A percentile compares a stretch with the other conserved stretches of the same genome.
phyloP scores from a whole-genome alignment of 2,329 filamentous ascomycete species.

The Ceratocystis cacaofunesta region DNA sequence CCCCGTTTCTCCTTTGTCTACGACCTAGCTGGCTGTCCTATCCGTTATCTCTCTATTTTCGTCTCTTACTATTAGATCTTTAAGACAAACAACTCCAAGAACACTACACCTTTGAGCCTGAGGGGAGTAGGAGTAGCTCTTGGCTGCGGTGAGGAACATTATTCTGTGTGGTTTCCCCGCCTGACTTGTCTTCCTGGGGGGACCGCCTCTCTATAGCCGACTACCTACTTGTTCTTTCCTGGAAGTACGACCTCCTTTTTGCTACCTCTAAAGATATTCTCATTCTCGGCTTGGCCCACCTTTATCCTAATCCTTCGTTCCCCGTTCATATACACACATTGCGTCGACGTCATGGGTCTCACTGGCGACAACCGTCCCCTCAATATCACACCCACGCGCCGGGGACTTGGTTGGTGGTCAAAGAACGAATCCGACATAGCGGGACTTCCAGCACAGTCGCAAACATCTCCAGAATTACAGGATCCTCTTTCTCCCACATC shows the following conservation, averaged over 20 bases:
- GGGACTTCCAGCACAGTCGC: constrained; percentile 3
- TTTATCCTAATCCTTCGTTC: background rate
- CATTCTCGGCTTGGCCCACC: background rate
- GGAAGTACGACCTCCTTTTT: too few species aligned
- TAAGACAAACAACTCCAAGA: background rate
- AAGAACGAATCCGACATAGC: background rate
- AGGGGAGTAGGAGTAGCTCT: background rate
- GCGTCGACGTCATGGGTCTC: constrained; percentile 8
- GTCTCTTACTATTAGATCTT: background rate
- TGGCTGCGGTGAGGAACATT: background rate
- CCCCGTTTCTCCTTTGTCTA: background rate
- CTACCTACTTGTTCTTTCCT: too few species aligned
- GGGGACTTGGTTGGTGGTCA: constrained; percentile 12
- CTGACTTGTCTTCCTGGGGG: background rate
- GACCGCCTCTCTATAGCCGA: too few species aligned
- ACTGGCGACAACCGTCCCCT: constrained; percentile 14
- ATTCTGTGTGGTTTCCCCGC: background rate
- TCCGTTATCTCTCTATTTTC: background rate
- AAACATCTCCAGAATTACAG: background rate
- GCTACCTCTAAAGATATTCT: background rate
- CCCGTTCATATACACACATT: background rate
- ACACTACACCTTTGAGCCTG: background rate
- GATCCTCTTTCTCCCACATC: constrained; percentile 17
- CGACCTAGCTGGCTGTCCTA: too few species aligned
- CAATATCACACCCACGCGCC: constrained; percentile 10